Percentiles rank a stretch among this genome's conserved stretches.
phyloP scores from a whole-genome alignment of 768 basidiomycete genomes.

The Lyophyllum decastes region DNA sequence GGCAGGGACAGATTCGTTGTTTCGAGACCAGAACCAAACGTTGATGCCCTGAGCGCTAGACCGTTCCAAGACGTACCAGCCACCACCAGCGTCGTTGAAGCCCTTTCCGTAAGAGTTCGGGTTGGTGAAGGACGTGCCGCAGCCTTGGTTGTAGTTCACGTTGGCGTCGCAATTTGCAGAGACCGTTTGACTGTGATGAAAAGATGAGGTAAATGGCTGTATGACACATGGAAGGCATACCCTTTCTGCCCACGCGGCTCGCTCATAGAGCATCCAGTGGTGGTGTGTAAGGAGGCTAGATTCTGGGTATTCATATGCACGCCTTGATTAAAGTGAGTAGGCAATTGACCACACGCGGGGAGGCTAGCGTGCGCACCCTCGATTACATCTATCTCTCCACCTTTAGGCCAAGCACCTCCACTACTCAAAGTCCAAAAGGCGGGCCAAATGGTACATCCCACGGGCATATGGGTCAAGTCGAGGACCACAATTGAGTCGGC shows the following conservation, averaged over 20 bases:
- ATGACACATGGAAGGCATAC: conserved; percentile 29
- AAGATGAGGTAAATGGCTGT: background rate
- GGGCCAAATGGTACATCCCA: conserved; percentile 63
- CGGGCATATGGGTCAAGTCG: conserved; percentile 61
- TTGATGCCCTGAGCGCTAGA: conserved; percentile 43
- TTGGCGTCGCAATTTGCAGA: conserved; percentile 50
- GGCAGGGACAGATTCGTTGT: conserved; percentile 43
- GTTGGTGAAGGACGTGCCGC: conserved; percentile 47
- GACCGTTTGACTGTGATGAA: conserved; percentile 31
- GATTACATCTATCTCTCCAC: conserved; percentile 65
- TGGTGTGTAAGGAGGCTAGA: conserved; percentile 57
- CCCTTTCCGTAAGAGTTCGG: conserved; percentile 43
- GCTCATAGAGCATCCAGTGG: conserved; percentile 47
- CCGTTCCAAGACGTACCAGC: conserved; percentile 58
- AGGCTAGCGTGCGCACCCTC: conserved; percentile 39
- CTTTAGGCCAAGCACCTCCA: conserved; percentile 56
- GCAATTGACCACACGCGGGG: background rate
- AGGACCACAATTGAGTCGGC: conserved; percentile 49
- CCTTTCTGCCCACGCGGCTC: conserved; percentile 43
- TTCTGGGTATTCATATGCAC: conserved; percentile 50
- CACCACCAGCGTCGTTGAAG: conserved; percentile 58
- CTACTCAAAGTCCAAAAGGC: conserved; percentile 61
- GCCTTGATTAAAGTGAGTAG: conserved; percentile 30
- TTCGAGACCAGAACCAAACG: conserved; percentile 64
- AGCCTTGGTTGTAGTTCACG: conserved; percentile 61